phyloP scores from a whole-genome alignment of 371 early-diverging fungal genomes.

The Furculomyces boomerangus region DNA sequence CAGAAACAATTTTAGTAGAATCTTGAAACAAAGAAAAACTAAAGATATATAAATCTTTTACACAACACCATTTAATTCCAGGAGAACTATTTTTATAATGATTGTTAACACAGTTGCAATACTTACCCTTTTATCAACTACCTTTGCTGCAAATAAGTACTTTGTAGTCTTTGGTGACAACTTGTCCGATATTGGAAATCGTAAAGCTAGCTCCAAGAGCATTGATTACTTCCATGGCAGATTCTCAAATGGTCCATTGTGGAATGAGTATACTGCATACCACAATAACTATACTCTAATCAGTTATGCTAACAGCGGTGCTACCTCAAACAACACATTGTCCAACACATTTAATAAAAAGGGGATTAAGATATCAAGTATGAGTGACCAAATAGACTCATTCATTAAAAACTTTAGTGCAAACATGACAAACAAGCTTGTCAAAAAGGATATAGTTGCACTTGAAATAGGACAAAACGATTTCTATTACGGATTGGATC shows the following conservation, averaged over 20 bases:
- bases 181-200: conserved; percentile 19
- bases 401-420: background rate
- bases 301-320: conserved; percentile 27
- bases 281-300: conserved; percentile 15
- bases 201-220: background rate
- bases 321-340: conserved; percentile 3
- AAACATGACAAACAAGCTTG: background rate
- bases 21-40: too few species aligned
- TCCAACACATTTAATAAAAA: background rate
- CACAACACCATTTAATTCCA: too few species aligned
- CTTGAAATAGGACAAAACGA: conserved; percentile 11
- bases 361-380: background rate
- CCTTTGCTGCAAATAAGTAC: conserved; percentile 3
- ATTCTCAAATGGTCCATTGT: conserved; percentile 34
- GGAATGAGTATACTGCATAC: conserved; percentile 29
- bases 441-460: conserved; percentile 4
- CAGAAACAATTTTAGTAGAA: too few species aligned
- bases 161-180: conserved; percentile 22
- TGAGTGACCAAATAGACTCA: conserved; percentile 4
- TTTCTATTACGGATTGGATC: background rate
- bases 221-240: conserved; percentile 28
- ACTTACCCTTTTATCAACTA: background rate
- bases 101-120: background rate
- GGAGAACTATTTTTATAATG: too few species aligned
- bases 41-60: too few species aligned